Percentiles rank a stretch among this genome's conserved stretches.
Evolutionary conservation across 768 basidiomycete genomes (phyloP).

Genomic region (Saitozyma sp.): DNA sequence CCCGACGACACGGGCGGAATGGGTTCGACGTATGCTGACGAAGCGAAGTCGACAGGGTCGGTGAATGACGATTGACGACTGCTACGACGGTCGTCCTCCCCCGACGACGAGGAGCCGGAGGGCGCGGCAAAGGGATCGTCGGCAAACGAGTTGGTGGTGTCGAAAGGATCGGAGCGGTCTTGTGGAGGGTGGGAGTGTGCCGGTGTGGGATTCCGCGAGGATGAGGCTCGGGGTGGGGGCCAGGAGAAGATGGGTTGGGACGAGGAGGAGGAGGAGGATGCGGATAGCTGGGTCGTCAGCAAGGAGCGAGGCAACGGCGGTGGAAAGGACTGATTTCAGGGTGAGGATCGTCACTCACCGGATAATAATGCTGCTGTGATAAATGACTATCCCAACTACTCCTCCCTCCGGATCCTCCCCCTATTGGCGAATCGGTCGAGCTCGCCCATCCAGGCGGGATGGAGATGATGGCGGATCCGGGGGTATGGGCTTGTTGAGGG

Average conservation of each 20-base stretch:
- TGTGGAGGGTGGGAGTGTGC: background rate
- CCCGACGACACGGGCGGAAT: too few relatives aligned
- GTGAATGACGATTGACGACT: conserved; percentile 9
- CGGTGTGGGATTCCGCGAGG: conserved; percentile 5
- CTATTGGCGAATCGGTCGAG: conserved; percentile 3
- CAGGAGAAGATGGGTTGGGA: conserved; percentile 31
- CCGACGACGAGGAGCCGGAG: conserved; percentile 12
- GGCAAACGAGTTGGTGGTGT: conserved; percentile 20
- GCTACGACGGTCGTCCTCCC: conserved; percentile 14
- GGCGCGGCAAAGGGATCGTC: conserved; percentile 22
- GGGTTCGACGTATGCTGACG: too few relatives aligned
- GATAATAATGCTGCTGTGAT: background rate
- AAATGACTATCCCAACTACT: background rate
- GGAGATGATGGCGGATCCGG: conserved; percentile 28
- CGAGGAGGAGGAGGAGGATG: conserved; percentile 35
- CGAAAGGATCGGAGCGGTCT: conserved; percentile 19
- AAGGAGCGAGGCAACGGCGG: too few relatives aligned
- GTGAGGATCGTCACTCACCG: background rate
- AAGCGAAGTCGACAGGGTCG: conserved; percentile 4
- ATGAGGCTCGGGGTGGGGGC: conserved; percentile 6
- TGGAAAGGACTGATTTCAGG: background rate
- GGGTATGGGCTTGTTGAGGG: conserved; percentile 7
- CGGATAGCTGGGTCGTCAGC: conserved; percentile 18
- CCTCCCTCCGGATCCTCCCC: conserved; percentile 7
- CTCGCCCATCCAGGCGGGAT: conserved; percentile 22